Percentiles rank a stretch among this genome's conserved stretches.
phyloP scores from a whole-genome alignment of 2,329 filamentous ascomycete species.

The Xylaria sp. region DNA sequence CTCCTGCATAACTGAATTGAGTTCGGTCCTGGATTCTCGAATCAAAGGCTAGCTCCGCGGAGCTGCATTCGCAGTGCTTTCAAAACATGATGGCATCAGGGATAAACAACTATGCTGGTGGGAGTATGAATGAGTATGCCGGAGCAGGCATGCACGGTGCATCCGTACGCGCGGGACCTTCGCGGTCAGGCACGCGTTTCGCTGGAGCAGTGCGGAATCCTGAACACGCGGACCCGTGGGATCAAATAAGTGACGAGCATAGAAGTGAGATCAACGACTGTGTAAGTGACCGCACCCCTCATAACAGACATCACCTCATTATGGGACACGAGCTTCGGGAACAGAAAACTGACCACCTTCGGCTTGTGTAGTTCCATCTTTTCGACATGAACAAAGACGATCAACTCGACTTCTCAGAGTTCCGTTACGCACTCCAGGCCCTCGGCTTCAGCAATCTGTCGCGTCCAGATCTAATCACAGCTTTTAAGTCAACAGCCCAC shows the following conservation, averaged over 20 bases:
- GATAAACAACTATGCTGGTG: constrained; percentile 49
- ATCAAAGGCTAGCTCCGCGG: constrained; percentile 3
- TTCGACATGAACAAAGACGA: constrained; percentile 97
- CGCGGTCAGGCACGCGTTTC: constrained; percentile 47
- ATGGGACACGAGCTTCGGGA: too few relatives aligned
- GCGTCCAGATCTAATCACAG: constrained; percentile 83
- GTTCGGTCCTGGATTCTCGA: background rate
- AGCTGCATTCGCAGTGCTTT: constrained; percentile 10
- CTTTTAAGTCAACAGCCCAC: constrained; percentile 84
- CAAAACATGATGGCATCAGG: constrained; percentile 38
- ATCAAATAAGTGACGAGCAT: constrained; percentile 82
- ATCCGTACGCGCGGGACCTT: constrained; percentile 45
- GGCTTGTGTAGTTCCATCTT: constrained; percentile 76
- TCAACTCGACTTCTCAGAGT: constrained; percentile 96
- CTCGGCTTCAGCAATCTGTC: constrained; percentile 87
- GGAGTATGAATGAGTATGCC: constrained; percentile 48
- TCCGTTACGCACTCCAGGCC: constrained; percentile 94
- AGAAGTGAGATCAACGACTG: constrained; percentile 93
- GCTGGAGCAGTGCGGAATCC: constrained; percentile 47
- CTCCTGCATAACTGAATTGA: background rate
- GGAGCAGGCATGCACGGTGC: constrained; percentile 43
- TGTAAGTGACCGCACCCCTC: constrained; percentile 62
- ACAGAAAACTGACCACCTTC: constrained; percentile 24
- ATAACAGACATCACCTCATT: background rate
- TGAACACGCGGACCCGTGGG: constrained; percentile 48